Percentiles rank a stretch among this genome's conserved stretches.
These are phyloP conservation scores for Mycosphaerella sp. DNA, from an alignment of 2,329 filamentous ascomycete species.

Conservation along the genomic window DNA sequence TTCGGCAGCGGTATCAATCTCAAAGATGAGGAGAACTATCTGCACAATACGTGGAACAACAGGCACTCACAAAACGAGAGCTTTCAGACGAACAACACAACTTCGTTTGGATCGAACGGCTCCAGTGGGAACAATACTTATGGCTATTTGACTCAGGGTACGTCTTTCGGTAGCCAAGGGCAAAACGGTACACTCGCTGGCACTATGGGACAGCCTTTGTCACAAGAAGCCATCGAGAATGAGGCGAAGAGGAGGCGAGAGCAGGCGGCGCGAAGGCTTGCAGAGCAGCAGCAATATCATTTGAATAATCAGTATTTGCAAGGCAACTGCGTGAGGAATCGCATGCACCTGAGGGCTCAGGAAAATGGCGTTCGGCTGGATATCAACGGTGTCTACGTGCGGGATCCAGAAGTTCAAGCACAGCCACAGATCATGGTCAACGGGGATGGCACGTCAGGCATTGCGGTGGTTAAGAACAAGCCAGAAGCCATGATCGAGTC, in stretches of 20 bases:
- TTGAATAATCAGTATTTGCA: constrained; percentile 67
- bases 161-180: constrained; percentile 37
- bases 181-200: constrained; percentile 42
- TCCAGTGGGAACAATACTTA: constrained; percentile 42
- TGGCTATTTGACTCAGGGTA: constrained; percentile 40
- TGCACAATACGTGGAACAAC: constrained; percentile 61
- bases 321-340: constrained; percentile 52
- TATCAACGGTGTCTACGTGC: constrained; percentile 48
- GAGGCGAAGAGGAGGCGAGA: constrained; percentile 61
- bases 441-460: constrained; percentile 25
- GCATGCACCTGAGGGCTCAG: constrained; percentile 52
- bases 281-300: constrained; percentile 59
- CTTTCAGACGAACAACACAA: constrained; percentile 34
- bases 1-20: constrained; percentile 82
- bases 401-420: constrained; percentile 21
- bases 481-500: constrained; percentile 52
- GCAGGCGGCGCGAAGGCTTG: constrained; percentile 57
- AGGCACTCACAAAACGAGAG: constrained; percentile 35
- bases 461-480: constrained; percentile 23
- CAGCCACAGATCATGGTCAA: constrained; percentile 28
- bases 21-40: constrained; percentile 75
- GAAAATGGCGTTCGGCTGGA: constrained; percentile 56
- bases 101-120: constrained; percentile 44
- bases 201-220: constrained; percentile 44
- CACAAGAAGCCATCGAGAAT: constrained; percentile 61